phyloP scores from a whole-genome alignment of 139 green algal species.

The Bryopsis sp. region DNA sequence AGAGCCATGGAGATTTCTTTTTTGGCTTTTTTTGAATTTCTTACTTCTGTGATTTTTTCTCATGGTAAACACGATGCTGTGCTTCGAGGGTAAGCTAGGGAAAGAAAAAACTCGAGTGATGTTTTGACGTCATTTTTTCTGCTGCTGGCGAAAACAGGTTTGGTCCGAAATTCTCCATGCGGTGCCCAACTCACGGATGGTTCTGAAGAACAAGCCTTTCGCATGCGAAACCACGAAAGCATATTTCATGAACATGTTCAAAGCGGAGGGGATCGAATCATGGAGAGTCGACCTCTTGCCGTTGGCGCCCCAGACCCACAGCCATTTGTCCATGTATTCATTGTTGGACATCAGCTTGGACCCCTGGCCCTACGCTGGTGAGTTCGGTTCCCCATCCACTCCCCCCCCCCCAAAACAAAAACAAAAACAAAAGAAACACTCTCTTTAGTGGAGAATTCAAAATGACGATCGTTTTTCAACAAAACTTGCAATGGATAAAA shows the following conservation, averaged over 20 bases:
- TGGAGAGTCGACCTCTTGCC: slow-evolving; percentile 83
- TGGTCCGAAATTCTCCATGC: slow-evolving; percentile 27
- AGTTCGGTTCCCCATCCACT: slow-evolving; percentile 2
- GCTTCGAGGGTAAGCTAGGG: background rate
- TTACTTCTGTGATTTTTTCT: background rate
- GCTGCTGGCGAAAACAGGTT: too few species aligned
- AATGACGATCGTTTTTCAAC: too few species aligned
- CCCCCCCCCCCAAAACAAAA: too few species aligned
- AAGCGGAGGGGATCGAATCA: slow-evolving; percentile 42
- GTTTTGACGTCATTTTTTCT: background rate
- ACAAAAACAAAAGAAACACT: too few species aligned
- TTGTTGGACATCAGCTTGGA: slow-evolving; percentile 86
- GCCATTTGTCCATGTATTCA: slow-evolving; percentile 77
- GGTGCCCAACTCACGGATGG: slow-evolving; percentile 66
- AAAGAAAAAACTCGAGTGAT: background rate
- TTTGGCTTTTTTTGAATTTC: too few species aligned
- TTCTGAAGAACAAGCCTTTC: slow-evolving; percentile 98
- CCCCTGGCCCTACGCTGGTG: slow-evolving; percentile 88
- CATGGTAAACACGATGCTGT: background rate
- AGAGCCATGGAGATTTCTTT: too few species aligned
- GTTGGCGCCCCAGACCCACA: slow-evolving; percentile 51
- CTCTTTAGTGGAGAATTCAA: too few species aligned
- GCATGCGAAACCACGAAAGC: slow-evolving; percentile 55
- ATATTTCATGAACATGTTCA: slow-evolving; percentile 33
- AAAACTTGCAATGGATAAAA: too few species aligned